Percentiles rank a stretch among this genome's conserved stretches.
Conservation (phyloP, 768 basidiomycete genomes). For the Suillus plorans region DNA sequence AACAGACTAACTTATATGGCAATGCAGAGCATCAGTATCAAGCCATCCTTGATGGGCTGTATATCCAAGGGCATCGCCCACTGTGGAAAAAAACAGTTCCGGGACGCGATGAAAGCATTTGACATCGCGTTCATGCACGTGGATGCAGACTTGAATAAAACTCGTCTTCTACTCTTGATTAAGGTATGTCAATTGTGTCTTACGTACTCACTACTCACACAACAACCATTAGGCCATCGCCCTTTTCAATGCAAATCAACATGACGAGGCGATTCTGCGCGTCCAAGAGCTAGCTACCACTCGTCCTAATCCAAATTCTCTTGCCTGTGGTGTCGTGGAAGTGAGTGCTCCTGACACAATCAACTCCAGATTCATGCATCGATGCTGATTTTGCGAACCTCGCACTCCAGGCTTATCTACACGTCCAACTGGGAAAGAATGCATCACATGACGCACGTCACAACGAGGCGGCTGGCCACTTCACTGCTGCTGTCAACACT, state of each 20-base stretch:
- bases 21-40: not conserved
- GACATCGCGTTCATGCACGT: too few species aligned
- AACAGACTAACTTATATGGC: not conserved
- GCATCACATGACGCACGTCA: not conserved
- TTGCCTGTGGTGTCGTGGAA: not conserved
- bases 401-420: not conserved
- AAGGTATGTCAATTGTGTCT: too few species aligned
- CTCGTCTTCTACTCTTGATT: too few species aligned
- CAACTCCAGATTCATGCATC: too few species aligned
- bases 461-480: not conserved
- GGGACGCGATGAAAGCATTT: not conserved
- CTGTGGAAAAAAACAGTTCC: not conserved
- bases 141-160: too few species aligned
- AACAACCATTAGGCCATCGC: not conserved
- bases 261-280: not conserved
- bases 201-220: too few species aligned
- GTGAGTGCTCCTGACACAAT: not conserved
- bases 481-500: not conserved
- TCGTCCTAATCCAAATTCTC: not conserved
- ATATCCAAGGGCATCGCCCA: not conserved
- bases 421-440: not conserved
- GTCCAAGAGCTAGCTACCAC: not conserved
- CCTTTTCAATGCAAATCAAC: not conserved
- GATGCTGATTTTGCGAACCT: not conserved
- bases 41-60: not conserved